A percentile compares a stretch with the other conserved stretches of the same genome.
Conservation (phyloP, 352 stramenopile species). For the Pythium insidiosum region DNA sequence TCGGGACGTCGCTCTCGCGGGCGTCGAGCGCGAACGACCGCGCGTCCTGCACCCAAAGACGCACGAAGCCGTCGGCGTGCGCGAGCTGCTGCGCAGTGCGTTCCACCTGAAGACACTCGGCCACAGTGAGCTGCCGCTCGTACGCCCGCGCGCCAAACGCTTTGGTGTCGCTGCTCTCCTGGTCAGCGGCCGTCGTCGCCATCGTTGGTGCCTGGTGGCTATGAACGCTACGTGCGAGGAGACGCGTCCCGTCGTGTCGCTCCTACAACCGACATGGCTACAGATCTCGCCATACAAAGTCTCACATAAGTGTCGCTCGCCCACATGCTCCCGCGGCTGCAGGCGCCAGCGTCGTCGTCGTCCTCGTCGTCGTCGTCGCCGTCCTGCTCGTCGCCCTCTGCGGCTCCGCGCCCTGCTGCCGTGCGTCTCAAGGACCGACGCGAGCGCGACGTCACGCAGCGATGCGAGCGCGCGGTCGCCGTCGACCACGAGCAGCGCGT, state of each 20-base stretch:
- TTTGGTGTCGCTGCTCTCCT: not conserved
- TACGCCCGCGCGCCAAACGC: slow-evolving; percentile 19
- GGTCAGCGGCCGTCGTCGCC: not conserved
- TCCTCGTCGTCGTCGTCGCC: not conserved
- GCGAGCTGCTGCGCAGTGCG: slow-evolving; percentile 10
- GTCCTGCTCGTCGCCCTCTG: not conserved
- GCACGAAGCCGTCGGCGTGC: slow-evolving; percentile 19
- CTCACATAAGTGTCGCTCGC: no score
- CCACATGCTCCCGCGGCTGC: not conserved
- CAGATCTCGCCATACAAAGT: no score
- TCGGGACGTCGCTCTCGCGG: slow-evolving; percentile 27
- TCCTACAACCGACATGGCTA: no score
- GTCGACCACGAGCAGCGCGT: slow-evolving; percentile 20
- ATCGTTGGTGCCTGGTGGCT: not conserved
- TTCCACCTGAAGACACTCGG: slow-evolving; percentile 30
- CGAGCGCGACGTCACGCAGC: slow-evolving; percentile 18
- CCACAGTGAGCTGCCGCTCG: slow-evolving; percentile 29
- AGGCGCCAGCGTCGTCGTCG: no score
- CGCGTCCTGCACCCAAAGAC: slow-evolving; percentile 56
- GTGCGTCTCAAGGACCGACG: slow-evolving; percentile 35
- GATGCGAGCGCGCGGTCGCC: slow-evolving; percentile 13
- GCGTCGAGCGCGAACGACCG: slow-evolving; percentile 37
- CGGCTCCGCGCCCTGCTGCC: no score
- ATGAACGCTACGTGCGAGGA: no score
- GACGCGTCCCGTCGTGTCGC: no score